Percentiles rank a stretch among this genome's conserved stretches.
These are phyloP conservation scores for Trypanosoma boissoni DNA, from an alignment of 208 protist genomes.

Conservation along the genomic window DNA sequence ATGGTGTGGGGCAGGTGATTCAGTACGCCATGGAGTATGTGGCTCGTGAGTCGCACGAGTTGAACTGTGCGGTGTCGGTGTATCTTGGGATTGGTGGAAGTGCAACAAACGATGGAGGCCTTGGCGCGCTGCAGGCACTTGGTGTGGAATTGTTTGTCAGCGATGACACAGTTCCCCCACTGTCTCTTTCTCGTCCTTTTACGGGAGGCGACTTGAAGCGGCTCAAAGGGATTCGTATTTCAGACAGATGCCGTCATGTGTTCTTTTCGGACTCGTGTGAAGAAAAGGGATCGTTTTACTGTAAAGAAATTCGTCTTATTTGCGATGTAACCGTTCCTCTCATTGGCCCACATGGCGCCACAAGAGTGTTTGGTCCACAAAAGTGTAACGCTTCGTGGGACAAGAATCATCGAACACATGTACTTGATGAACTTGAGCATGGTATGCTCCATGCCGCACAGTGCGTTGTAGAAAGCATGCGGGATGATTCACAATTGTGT, in stretches of 20 bases:
- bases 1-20: constrained; percentile 71
- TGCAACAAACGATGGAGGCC: constrained; percentile 79
- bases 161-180: neutral
- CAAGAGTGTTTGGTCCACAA: constrained; percentile 71
- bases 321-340: constrained; percentile 78
- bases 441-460: constrained; percentile 58
- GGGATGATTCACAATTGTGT: neutral
- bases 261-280: neutral
- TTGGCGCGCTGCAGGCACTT: constrained; percentile 75
- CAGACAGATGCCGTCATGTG: constrained; percentile 1
- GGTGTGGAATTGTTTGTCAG: constrained; percentile 54
- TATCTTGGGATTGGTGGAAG: constrained; percentile 80
- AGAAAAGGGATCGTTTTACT: neutral
- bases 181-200: constrained; percentile 37
- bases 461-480: constrained; percentile 29
- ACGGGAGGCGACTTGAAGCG: constrained; percentile 45
- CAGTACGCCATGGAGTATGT: constrained; percentile 52
- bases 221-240: constrained; percentile 34
- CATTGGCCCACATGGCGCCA: constrained; percentile 60
- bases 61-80: constrained; percentile 31
- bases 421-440: constrained; percentile 46
- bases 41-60: neutral
- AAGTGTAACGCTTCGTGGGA: constrained; percentile 49
- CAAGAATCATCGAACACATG: constrained; percentile 14
- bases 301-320: constrained; percentile 49